A percentile compares a stretch with the other conserved stretches of the same genome.
These are phyloP conservation scores for Colletotrichum eleusines DNA, from an alignment of 2,329 filamentous ascomycete genomes.

Conservation along the genomic window DNA sequence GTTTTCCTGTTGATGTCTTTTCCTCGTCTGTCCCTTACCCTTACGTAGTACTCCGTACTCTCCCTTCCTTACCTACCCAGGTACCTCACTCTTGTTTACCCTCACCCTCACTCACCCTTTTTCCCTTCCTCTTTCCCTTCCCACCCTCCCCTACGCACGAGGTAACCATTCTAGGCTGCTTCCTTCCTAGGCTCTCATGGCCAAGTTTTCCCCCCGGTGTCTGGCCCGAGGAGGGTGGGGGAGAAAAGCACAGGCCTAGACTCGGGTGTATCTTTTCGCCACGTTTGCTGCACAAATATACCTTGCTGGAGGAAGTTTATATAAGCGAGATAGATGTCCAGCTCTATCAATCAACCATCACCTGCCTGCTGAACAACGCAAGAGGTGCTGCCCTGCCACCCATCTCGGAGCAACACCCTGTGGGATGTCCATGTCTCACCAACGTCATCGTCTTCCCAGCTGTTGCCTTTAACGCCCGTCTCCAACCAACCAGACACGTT, in stretches of 20 bases:
- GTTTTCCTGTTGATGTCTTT: slow-evolving; percentile 12
- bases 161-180: slow-evolving; percentile 1
- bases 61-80: too few relatives aligned
- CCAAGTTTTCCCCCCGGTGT: slow-evolving; percentile 6
- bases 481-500: slow-evolving; percentile 19
- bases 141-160: neutral
- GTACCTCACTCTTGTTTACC: too few relatives aligned
- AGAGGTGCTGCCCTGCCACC: slow-evolving; percentile 1
- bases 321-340: neutral
- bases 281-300: neutral
- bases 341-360: slow-evolving; percentile 9
- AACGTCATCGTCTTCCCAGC: slow-evolving; percentile 37
- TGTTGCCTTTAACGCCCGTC: slow-evolving; percentile 11
- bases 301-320: neutral
- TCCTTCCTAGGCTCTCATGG: neutral
- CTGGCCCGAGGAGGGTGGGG: neutral
- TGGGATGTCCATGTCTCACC: slow-evolving; percentile 38
- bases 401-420: slow-evolving; percentile 3
- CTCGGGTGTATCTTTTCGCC: neutral
- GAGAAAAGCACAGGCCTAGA: neutral
- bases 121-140: neutral
- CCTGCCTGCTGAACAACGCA: neutral
- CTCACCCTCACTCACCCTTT: too few relatives aligned
- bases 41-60: slow-evolving; percentile 6
- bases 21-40: neutral